A percentile compares a stretch with the other conserved stretches of the same genome.
phyloP scores from a whole-genome alignment of 768 basidiomycete genomes.

The Pleurotus citrinopileatus region DNA sequence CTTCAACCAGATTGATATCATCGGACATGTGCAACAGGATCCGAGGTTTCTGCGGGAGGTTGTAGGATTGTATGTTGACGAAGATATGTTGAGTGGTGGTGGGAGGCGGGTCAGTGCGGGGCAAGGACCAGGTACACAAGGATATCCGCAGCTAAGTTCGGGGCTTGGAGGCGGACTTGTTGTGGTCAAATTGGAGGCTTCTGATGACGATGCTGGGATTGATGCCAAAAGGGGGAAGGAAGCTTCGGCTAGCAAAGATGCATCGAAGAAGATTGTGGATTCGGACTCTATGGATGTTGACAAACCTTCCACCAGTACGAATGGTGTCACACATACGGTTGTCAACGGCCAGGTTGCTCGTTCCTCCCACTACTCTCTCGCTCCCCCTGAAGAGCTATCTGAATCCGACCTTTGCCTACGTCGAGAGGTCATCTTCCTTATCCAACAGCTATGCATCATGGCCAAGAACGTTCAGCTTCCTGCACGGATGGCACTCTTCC shows the following conservation, averaged over 20 bases:
- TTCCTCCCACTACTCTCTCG: conserved; percentile 42
- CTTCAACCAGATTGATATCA: conserved; percentile 99
- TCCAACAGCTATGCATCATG: conserved; percentile 93
- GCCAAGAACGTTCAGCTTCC: conserved; percentile 95
- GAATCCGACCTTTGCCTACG: conserved; percentile 55
- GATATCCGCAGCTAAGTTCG: background rate
- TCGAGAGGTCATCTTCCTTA: conserved; percentile 78
- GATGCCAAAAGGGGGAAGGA: conserved; percentile 6
- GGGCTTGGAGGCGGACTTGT: conserved; percentile 1
- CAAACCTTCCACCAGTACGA: conserved; percentile 21
- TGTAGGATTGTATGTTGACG: conserved; percentile 72
- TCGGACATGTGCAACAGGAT: conserved; percentile 83
- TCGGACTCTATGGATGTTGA: conserved; percentile 38
- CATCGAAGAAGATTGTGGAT: conserved; percentile 24
- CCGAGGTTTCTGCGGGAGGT: conserved; percentile 73
- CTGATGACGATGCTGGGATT: conserved; percentile 28
- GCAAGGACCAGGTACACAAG: conserved; percentile 6
- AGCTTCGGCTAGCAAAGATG: background rate
- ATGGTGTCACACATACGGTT: conserved; percentile 10
- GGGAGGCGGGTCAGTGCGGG: conserved; percentile 18
- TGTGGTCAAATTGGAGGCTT: conserved; percentile 32
- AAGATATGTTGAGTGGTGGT: conserved; percentile 53
- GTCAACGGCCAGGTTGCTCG: conserved; percentile 19
- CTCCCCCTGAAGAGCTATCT: conserved; percentile 53
- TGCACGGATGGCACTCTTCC: conserved; percentile 81